A percentile compares a stretch with the other conserved stretches of the same genome.
These are phyloP conservation scores for Cylindricascospora bacillispora DNA, from an alignment of 1,139 yeast genomes.

Conservation along the genomic window DNA sequence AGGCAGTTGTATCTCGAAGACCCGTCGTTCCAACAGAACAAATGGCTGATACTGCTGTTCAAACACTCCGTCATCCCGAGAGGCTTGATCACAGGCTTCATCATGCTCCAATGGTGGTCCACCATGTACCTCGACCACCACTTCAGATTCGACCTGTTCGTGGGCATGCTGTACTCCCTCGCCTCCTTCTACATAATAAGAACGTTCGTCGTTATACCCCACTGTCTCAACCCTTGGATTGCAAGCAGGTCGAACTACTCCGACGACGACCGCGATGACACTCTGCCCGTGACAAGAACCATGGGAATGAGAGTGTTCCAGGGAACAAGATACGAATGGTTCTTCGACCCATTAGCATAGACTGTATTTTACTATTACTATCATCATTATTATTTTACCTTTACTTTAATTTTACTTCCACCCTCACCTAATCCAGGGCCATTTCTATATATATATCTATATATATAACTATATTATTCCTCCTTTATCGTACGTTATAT, in stretches of 20 bases:
- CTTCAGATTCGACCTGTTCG: conserved; percentile 48
- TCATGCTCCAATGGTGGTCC: conserved; percentile 74
- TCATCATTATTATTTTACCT: neutral
- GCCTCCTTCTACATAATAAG: conserved; percentile 32
- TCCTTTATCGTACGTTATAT: neutral
- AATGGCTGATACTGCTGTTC: conserved; percentile 17
- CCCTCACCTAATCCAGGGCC: neutral
- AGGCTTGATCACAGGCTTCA: too few relatives aligned
- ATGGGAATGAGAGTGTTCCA: conserved; percentile 51
- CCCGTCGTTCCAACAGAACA: conserved; percentile 8
- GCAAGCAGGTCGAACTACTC: conserved; percentile 21
- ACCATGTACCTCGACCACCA: conserved; percentile 64
- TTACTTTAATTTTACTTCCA: neutral
- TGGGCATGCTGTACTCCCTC: conserved; percentile 41
- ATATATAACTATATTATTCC: neutral
- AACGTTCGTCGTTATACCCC: conserved; percentile 22
- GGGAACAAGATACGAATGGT: conserved; percentile 33
- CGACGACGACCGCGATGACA: conserved; percentile 26
- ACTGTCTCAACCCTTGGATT: conserved; percentile 9
- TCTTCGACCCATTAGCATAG: conserved; percentile 38
- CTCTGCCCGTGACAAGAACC: conserved; percentile 30
- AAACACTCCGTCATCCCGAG: too few relatives aligned
- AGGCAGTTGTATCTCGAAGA: conserved; percentile 11
- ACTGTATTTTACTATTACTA: neutral
- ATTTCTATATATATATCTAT: neutral